Base-by-base conservation (phyloP, 202 grass and related monocot species). In the Dendrocalamus latiflorus region DNA sequence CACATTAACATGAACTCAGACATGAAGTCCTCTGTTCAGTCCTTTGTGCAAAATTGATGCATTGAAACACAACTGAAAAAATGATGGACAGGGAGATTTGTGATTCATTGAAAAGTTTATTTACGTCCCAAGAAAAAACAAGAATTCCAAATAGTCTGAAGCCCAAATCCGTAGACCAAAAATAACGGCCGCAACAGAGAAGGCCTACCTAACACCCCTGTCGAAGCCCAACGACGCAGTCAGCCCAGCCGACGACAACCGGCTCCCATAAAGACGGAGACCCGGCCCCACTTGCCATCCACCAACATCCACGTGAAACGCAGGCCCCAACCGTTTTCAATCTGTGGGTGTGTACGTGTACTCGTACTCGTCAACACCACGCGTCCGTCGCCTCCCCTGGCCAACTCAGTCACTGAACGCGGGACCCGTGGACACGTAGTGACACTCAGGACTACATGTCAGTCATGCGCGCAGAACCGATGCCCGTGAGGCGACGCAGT, bases 301-400 rank as follows among this genome's bases (percentile, higher is more conserved):
- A 48, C 57, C 44, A 37, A 6, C 47, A 36, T 38, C 76, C 78
- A 86, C 83, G 83, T 82, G 88, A 89, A 67, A 86, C 72, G 49
- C 58, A 55, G 83, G 65, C 33, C 66, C 64, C 66, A 86, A 73
- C 88, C 83, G 66, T 78, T 53, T 75, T 6, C 33, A 56, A 30
- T 80, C 49, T 0, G 22, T 21, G 37, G 44, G 47, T 24, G 58
- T 6, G 72, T 36, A 74, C 66, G 82, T 76, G 69, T 30, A 26
- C 21, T 24, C 38, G 69, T 30, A 26, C 30, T 24, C 38, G 56
- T 26, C 69, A 0, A 0, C 49, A 45, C 75, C 50, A 74, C 83
- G 78, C 67, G 72, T 68, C 72, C 15, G 21, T 16, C 30, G 20
- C 39, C 47, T 85, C 24, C 24, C 37, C 0, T 44, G 11, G 50